Conservation (phyloP, 805 yeast species). For the Yarrowia sp. region DNA sequence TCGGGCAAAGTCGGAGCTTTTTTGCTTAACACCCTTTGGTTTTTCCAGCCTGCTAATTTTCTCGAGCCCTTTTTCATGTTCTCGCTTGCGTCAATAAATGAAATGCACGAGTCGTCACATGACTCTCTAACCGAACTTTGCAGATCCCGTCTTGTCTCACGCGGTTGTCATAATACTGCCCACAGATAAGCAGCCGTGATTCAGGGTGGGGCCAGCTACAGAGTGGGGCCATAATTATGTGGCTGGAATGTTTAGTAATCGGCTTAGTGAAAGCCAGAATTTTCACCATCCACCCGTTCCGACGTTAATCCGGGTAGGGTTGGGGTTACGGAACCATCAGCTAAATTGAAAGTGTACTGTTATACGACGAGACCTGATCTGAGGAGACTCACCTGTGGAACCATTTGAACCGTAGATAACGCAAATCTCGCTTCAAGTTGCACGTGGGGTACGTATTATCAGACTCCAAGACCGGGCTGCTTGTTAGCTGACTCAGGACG, state of each 20-base stretch:
- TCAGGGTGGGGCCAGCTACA: too few relatives aligned
- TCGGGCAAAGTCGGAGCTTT: not conserved
- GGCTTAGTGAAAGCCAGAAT: too few relatives aligned
- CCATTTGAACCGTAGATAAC: too few relatives aligned
- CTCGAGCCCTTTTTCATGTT: too few relatives aligned
- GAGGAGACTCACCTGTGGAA: too few relatives aligned
- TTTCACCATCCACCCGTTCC: not conserved
- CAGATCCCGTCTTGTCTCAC: constrained; percentile 11
- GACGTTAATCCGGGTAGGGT: not conserved
- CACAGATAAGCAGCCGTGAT: not conserved
- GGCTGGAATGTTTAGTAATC: too few relatives aligned
- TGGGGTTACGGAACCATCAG: not conserved
- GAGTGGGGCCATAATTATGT: too few relatives aligned
- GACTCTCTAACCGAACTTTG: not conserved
- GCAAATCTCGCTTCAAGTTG: too few relatives aligned
- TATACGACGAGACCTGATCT: too few relatives aligned
- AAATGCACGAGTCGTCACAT: constrained; percentile 12
- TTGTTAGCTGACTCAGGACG: not conserved
- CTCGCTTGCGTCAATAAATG: constrained; percentile 16
- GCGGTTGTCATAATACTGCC: not conserved
- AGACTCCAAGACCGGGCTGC: not conserved
- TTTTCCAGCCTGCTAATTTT: not conserved
- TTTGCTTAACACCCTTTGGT: not conserved
- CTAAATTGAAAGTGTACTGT: too few relatives aligned
- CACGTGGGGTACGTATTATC: too few relatives aligned